Conservation (phyloP, 208 protist species). For the Novymonas esmeraldas region DNA sequence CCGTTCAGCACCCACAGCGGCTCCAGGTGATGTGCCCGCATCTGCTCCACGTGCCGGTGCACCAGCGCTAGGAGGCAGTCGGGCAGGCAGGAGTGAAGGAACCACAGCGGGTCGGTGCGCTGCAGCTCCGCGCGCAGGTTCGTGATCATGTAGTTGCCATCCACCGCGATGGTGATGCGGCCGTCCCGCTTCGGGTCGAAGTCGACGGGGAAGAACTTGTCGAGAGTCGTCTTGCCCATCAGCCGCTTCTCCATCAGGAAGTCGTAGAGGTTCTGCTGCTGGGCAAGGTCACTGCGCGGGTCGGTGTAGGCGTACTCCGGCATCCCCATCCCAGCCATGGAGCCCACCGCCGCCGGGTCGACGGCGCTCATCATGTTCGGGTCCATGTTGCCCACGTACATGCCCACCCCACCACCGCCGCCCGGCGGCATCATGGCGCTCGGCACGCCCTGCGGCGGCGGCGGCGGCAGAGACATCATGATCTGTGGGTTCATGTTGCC, state of each 20-base stretch:
- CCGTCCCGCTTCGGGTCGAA: slow-evolving; percentile 45
- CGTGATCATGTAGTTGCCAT: slow-evolving; percentile 82
- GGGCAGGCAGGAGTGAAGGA: slow-evolving; percentile 77
- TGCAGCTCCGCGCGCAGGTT: slow-evolving; percentile 63
- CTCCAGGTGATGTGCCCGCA: slow-evolving; percentile 68
- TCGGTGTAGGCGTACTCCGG: slow-evolving; percentile 28
- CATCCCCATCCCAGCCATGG: slow-evolving; percentile 51
- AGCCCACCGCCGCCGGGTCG: slow-evolving; percentile 34
- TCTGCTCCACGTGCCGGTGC: slow-evolving; percentile 59
- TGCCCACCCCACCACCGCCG: slow-evolving; percentile 11
- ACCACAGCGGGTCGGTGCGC: slow-evolving; percentile 76
- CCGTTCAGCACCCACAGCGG: slow-evolving; percentile 88
- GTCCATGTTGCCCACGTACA: slow-evolving; percentile 26
- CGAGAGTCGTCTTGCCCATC: slow-evolving; percentile 54
- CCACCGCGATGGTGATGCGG: slow-evolving; percentile 68
- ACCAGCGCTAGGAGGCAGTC: slow-evolving; percentile 69
- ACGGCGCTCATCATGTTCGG: slow-evolving; percentile 16
- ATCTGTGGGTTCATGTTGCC: slow-evolving; percentile 13
- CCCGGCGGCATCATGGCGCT: slow-evolving; percentile 27
- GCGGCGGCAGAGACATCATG: slow-evolving; percentile 25
- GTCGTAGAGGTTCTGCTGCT: slow-evolving; percentile 48
- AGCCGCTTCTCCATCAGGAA: slow-evolving; percentile 63
- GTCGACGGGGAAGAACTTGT: slow-evolving; percentile 47
- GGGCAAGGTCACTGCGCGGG: slow-evolving; percentile 19
- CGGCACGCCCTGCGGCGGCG: slow-evolving; percentile 9